These are phyloP conservation scores for Ilyonectria mors-panacis DNA, from an alignment of 2,329 filamentous ascomycete species.

Conservation along the genomic window DNA sequence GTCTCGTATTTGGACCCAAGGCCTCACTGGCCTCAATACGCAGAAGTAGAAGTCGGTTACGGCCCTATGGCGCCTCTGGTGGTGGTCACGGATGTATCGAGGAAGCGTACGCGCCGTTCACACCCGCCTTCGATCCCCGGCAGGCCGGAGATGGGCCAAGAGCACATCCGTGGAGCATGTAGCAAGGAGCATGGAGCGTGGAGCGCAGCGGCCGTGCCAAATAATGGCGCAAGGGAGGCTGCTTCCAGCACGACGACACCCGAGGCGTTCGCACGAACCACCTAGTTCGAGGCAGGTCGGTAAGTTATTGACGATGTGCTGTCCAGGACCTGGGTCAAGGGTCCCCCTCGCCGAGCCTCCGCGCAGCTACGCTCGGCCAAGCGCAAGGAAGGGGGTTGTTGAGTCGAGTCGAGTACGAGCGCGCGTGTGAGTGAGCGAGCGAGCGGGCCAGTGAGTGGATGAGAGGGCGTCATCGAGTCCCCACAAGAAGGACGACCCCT, in stretches of 20 bases:
- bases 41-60: slow-evolving; percentile 3
- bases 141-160: slow-evolving; percentile 36
- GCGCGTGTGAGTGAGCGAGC: slow-evolving; percentile 11
- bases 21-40: slow-evolving; percentile 28
- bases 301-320: slow-evolving; percentile 41
- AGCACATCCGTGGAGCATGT: slow-evolving; percentile 25
- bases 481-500: slow-evolving; percentile 17
- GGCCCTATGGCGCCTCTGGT: slow-evolving; percentile 32
- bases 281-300: slow-evolving; percentile 46
- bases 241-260: slow-evolving; percentile 39
- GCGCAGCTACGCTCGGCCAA: slow-evolving; percentile 28
- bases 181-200: slow-evolving; percentile 17
- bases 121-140: slow-evolving; percentile 30
- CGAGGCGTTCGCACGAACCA: slow-evolving; percentile 47
- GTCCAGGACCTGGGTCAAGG: slow-evolving; percentile 34
- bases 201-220: slow-evolving; percentile 32
- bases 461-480: slow-evolving; percentile 15
- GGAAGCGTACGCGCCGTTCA: slow-evolving; percentile 35
- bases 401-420: slow-evolving; percentile 16
- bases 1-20: background rate
- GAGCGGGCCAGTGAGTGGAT: slow-evolving; percentile 13
- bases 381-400: slow-evolving; percentile 15
- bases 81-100: slow-evolving; percentile 32
- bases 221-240: slow-evolving; percentile 42
- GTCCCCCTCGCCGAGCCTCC: slow-evolving; percentile 30